Base-by-base conservation (phyloP, 2,329 filamentous ascomycete genomes). In the Nigrospora sphaerica region DNA sequence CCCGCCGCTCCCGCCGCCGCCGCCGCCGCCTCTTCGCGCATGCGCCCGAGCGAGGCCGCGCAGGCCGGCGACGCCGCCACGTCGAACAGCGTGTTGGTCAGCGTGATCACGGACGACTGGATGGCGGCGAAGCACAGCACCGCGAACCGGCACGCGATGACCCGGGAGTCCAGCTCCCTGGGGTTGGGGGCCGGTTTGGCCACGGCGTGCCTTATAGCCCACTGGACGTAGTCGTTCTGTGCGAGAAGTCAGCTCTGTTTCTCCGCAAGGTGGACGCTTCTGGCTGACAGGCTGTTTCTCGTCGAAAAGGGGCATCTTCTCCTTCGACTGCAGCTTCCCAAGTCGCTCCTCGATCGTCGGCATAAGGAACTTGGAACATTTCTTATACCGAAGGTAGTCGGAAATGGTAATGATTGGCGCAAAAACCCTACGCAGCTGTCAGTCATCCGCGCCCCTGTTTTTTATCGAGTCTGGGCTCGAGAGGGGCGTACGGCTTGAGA, bases 141-240 rank as follows among this genome's bases (percentile, higher is more conserved):
- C 1, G 58, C 51, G 31, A 67, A 59, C 2, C 62, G 61, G 40
- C 55, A 54, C 10, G 62, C 51, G 47, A 66, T 64, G 32, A 68
- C 57, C 17, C 57, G 54, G 3, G 61, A 50, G 4, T 58, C 55
- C 16, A 62, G 53, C 39, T 64, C 57, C n/a, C 45, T 40, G 9
- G 56, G 54, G 47, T 64, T 55, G 38, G 51, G 34, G 11, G 42
- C 17, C 6, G 52, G 49, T 45, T 63, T 60, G 12, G 53, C 48
- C 12, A 60, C 48, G 12, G 64, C 65, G 47, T 69, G 62, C 42
- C 59, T 52, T 17, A 70, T 61, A 1, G 60, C 61, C 66, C 66
- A 70, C 52, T 68, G 62, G 12, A 69, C 54, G 47, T 68, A 70
- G 50, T 69, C 66, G 45, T 65, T 62, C 58, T 60, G 31, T 33